A percentile compares a stretch with the other conserved stretches of the same genome.
Conservation (phyloP, 202 grass and related monocot genomes). For the Dendrocalamus latiflorus region DNA sequence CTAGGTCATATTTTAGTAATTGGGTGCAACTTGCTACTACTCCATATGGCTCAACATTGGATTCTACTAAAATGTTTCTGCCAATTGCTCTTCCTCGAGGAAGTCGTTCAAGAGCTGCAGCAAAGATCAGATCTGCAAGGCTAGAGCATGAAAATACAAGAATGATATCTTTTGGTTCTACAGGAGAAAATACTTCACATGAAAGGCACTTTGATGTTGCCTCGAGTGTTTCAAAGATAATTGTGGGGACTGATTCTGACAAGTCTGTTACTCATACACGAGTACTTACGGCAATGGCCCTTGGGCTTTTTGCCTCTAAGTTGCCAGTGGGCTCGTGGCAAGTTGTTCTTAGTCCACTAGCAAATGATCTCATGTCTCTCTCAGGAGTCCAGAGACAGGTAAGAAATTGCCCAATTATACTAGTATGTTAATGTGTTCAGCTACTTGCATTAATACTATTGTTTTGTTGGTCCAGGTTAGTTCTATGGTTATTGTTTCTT, state of each 20-base stretch:
- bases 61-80: slow-evolving; percentile 84
- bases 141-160: slow-evolving; percentile 53
- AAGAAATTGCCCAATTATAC: slow-evolving; percentile 1
- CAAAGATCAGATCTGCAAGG: slow-evolving; percentile 79
- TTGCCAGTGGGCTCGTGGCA: slow-evolving; percentile 72
- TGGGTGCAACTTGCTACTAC: slow-evolving; percentile 91
- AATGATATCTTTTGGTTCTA: slow-evolving; percentile 57
- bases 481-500: slow-evolving; percentile 91
- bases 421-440: slow-evolving; percentile 21
- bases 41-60: slow-evolving; percentile 77
- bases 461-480: slow-evolving; percentile 54
- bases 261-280: slow-evolving; percentile 94
- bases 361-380: slow-evolving; percentile 60
- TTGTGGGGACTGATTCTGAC: slow-evolving; percentile 81
- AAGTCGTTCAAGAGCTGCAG: slow-evolving; percentile 86
- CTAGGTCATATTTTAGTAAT: slow-evolving; percentile 61
- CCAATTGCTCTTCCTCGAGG: slow-evolving; percentile 93
- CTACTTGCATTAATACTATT: slow-evolving; percentile 11
- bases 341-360: slow-evolving; percentile 67
- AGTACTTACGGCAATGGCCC: slow-evolving; percentile 77
- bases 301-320: slow-evolving; percentile 89
- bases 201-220: slow-evolving; percentile 59
- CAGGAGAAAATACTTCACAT: slow-evolving; percentile 47
- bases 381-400: slow-evolving; percentile 99
- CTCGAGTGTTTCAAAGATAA: slow-evolving; percentile 55